phyloP scores from a whole-genome alignment of 805 yeast species.

The Candida pseudofarinosa region DNA sequence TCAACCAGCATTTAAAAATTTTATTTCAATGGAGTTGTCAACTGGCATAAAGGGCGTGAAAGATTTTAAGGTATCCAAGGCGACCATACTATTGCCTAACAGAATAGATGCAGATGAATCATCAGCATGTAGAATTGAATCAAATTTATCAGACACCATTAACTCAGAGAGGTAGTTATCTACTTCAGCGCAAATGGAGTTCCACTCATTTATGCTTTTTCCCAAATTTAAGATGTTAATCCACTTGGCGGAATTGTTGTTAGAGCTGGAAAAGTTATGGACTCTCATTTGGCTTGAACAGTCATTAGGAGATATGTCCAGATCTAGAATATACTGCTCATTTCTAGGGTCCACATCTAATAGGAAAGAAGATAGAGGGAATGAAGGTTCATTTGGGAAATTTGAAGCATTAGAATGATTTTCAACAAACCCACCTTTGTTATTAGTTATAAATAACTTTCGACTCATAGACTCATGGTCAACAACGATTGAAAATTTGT shows the following conservation, averaged over 20 bases:
- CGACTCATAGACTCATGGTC: constrained; percentile 39
- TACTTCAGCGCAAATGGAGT: constrained; percentile 42
- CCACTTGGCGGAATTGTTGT: neutral
- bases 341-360: constrained; percentile 28
- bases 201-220: constrained; percentile 51
- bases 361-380: constrained; percentile 30
- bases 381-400: constrained; percentile 20
- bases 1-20: constrained; percentile 27
- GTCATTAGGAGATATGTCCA: constrained; percentile 17
- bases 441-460: constrained; percentile 21
- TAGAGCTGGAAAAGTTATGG: constrained; percentile 1
- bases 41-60: constrained; percentile 38
- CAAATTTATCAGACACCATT: constrained; percentile 26
- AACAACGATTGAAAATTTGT: constrained; percentile 42
- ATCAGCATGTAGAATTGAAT: constrained; percentile 6
- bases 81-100: neutral
- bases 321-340: constrained; percentile 27
- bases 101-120: neutral
- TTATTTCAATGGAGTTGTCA: constrained; percentile 27
- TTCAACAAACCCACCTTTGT: constrained; percentile 3
- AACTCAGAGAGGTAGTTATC: constrained; percentile 33
- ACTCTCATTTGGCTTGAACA: constrained; percentile 6
- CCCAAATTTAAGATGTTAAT: constrained; percentile 36
- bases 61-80: constrained; percentile 15
- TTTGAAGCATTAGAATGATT: constrained; percentile 1